Evolutionary conservation across 129 eudicot species (phyloP), one percentile per base, ranked within the genome.

Genomic region (Centella asiatica): DNA sequence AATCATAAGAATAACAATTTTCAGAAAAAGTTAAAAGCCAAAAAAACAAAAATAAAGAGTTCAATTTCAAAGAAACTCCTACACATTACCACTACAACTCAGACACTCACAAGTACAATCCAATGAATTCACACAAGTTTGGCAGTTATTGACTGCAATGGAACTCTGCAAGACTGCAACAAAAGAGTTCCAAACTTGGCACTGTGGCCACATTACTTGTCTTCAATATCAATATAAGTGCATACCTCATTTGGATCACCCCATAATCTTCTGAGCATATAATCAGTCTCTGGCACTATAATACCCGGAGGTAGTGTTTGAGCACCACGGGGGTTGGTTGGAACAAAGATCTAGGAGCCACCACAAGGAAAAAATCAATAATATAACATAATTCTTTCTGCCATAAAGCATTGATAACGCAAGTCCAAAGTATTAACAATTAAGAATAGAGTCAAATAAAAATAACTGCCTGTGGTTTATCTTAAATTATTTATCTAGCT

Each of bases 301-400:
- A 88, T 84, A 72, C 82, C 89, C 23, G 96, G 94, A 29, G 96
- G 96, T 64, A 88, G 77, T 42, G 82, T 48, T 68, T 88, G 86
- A 2, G 94, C 96, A 44, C 96, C 96, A 17, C 86, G 94, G 52
- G 96, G 96, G 63, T 88, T 88, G 50, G 93, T 78, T 44, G 95
- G 84, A 66, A 84, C 95, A 76, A 76, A 81, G 42, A 87, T 84
- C 95, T 87, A 74, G 37, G 59, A 4, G 8, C 14, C 13, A 53
- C 59, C 59, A 53, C 6, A 14, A 3, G 15, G 5, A 19, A 48
- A 10, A n/a, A 48, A 14, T 12, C 25, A 53, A n/a, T 24, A 0
- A 11, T 27, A 27, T 3, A 4, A 27, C 22, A 17, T n/a, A n/a
- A n/a, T n/a, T n/a, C n/a, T n/a, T n/a, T n/a, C n/a, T n/a, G n/a